Conservation (phyloP, 164 flowering plant genomes). For the Sedum album region DNA sequence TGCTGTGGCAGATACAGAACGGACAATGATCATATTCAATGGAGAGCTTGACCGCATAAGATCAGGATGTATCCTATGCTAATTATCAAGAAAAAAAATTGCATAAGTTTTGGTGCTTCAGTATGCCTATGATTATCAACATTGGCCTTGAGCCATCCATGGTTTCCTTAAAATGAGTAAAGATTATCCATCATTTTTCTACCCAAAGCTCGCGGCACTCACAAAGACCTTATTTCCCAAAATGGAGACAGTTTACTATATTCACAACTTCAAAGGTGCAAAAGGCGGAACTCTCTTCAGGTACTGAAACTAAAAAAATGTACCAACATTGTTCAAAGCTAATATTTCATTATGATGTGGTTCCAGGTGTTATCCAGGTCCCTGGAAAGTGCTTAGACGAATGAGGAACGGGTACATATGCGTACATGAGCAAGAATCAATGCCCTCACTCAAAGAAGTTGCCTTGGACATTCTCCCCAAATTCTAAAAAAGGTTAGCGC, state of each 20-base stretch:
- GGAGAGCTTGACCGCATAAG: conserved; percentile 96
- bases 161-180: conserved; percentile 23
- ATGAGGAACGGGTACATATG: conserved; percentile 38
- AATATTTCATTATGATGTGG: not conserved
- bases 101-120: not conserved
- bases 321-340: not conserved
- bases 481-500: not conserved
- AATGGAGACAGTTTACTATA: conserved; percentile 84
- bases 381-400: conserved; percentile 78
- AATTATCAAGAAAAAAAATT: not conserved
- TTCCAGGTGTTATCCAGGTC: conserved; percentile 78
- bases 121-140: not conserved
- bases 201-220: conserved; percentile 88
- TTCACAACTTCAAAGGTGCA: conserved; percentile 90
- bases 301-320: conserved; percentile 19
- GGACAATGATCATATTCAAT: conserved; percentile 78
- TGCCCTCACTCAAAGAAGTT: conserved; percentile 94
- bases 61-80: conserved; percentile 84
- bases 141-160: not conserved
- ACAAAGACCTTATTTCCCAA: conserved; percentile 62
- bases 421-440: conserved; percentile 63
- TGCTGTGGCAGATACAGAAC: conserved; percentile 52
- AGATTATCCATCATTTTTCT: conserved; percentile 96
- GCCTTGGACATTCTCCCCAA: conserved; percentile 72
- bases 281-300: conserved; percentile 89